These are phyloP conservation scores for Botrytis cinerea DNA, from an alignment of 2,329 filamentous ascomycete genomes.

Conservation along the genomic window DNA sequence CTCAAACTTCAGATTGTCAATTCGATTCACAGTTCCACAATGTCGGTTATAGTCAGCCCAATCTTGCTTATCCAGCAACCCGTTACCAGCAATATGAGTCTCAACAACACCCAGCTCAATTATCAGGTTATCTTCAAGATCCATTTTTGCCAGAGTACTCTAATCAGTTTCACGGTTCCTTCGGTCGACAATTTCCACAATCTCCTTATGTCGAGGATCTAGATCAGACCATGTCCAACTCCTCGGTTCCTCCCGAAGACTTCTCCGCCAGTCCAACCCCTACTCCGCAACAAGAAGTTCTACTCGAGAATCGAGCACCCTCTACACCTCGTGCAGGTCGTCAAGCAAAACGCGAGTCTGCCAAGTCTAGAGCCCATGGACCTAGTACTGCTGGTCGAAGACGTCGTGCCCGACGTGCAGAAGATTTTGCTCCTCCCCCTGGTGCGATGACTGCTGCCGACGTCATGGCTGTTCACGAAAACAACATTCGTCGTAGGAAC, in stretches of 20 bases:
- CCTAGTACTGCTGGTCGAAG: no score
- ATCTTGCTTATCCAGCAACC: not conserved
- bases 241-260: not conserved
- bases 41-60: not conserved
- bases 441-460: not conserved
- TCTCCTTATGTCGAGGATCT: not conserved
- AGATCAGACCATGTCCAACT: not conserved
- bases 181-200: not conserved
- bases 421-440: not conserved
- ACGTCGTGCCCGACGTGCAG: not conserved
- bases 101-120: not conserved
- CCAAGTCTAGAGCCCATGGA: not conserved
- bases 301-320: not conserved
- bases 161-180: not conserved
- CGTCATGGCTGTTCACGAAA: not conserved
- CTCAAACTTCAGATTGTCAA: not conserved
- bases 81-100: not conserved
- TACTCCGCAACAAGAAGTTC: not conserved
- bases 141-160: not conserved
- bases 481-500: not conserved
- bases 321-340: not conserved
- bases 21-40: not conserved
- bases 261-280: not conserved
- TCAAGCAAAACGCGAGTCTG: not conserved
- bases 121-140: not conserved